A percentile compares a stretch with the other conserved stretches of the same genome.
phyloP scores from a whole-genome alignment of 129 eudicot species.

The Helianthus annuus region DNA sequence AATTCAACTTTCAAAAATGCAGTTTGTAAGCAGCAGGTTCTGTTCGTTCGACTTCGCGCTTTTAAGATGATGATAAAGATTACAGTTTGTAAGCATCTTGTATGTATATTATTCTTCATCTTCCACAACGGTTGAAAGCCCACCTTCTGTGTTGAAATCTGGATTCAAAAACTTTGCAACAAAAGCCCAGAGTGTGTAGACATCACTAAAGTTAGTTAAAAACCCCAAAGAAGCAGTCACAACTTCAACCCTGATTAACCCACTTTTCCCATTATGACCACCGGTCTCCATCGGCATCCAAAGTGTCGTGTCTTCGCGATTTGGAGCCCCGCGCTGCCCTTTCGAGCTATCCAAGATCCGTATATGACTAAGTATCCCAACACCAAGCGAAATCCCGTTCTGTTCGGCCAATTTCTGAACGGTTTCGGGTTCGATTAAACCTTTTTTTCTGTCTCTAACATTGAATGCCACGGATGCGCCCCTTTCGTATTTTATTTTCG shows the following conservation, averaged over 20 bases:
- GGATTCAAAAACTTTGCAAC: conserved; percentile 94
- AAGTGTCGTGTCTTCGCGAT: conserved; percentile 70
- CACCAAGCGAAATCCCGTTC: conserved; percentile 78
- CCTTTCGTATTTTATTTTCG: conserved; percentile 91
- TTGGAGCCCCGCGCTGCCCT: conserved; percentile 48
- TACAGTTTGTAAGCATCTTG: conserved; percentile 15
- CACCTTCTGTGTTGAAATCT: conserved; percentile 56
- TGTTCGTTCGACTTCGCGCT: not conserved
- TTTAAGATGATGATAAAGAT: conserved; percentile 8
- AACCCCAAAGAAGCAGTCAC: conserved; percentile 97
- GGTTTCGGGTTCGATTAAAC: conserved; percentile 72
- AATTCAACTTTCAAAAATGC: conserved; percentile 9
- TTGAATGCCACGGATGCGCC: conserved; percentile 97
- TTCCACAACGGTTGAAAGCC: conserved; percentile 74
- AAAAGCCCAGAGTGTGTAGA: conserved; percentile 90
- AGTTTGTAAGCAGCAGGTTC: conserved; percentile 6
- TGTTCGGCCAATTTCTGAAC: conserved; percentile 86
- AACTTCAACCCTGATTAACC: conserved; percentile 85
- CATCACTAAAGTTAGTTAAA: conserved; percentile 86
- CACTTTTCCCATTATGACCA: conserved; percentile 65
- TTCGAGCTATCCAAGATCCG: conserved; percentile 61
- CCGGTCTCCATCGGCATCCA: conserved; percentile 92
- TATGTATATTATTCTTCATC: conserved; percentile 47
- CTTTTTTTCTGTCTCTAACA: conserved; percentile 64
- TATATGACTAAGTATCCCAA: conserved; percentile 89